Evolutionary conservation across 2,329 filamentous ascomycete genomes (phyloP).

Genomic region (Chaetomiaceae sp.): DNA sequence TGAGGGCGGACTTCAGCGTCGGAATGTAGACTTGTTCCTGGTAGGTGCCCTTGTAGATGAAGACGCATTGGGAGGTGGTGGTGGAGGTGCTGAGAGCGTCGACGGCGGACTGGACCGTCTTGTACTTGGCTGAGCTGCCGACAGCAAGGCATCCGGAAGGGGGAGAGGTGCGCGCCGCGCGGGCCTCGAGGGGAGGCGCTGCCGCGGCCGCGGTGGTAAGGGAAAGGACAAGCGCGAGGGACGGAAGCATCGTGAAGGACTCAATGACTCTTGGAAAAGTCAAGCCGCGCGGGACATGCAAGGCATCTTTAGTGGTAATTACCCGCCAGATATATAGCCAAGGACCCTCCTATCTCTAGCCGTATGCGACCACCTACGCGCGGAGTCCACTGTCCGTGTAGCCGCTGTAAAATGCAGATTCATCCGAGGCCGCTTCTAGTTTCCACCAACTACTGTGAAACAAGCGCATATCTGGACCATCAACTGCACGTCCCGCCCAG

Average conservation of each 20-base stretch:
- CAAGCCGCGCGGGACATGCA: no score
- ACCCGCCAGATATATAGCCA: no score
- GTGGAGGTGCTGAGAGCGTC: slow-evolving; percentile 51
- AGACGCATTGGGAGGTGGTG: slow-evolving; percentile 53
- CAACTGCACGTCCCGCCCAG: no score
- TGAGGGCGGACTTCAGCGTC: slow-evolving; percentile 44
- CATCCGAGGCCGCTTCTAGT: no score
- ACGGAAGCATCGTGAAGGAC: slow-evolving; percentile 9
- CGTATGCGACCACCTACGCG: no score
- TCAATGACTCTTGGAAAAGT: no score
- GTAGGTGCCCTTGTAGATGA: slow-evolving; percentile 59
- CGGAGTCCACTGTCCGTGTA: no score
- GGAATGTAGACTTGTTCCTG: slow-evolving; percentile 55
- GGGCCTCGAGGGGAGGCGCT: not conserved
- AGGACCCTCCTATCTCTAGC: no score
- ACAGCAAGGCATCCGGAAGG: slow-evolving; percentile 27
- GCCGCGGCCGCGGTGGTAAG: not conserved
- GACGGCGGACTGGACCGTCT: slow-evolving; percentile 50
- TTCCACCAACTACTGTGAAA: no score
- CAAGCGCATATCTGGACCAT: no score
- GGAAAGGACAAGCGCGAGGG: slow-evolving; percentile 5
- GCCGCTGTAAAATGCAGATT: no score
- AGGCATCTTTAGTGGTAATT: no score
- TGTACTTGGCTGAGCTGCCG: slow-evolving; percentile 20
- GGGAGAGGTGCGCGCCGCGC: slow-evolving; percentile 19